Percentiles rank a stretch among this genome's conserved stretches.
Evolutionary conservation across 108 stramenopile species (phyloP).

Genomic region (Fistulifera pelliculosa): DNA sequence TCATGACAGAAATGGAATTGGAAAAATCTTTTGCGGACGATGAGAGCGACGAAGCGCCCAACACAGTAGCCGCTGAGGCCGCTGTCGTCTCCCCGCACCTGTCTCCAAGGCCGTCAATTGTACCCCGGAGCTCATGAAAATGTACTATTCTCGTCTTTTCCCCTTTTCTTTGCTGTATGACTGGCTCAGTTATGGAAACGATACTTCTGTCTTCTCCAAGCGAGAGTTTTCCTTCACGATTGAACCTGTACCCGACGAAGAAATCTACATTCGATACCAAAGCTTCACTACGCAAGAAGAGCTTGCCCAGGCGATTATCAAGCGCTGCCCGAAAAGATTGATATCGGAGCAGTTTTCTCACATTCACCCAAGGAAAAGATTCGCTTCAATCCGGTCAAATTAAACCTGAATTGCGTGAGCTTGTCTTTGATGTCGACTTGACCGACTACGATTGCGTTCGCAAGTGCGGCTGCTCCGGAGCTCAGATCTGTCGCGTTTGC

Average conservation of each 20-base stretch:
- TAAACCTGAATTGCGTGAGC: constrained; percentile 86
- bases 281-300: constrained; percentile 75
- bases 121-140: constrained; percentile 82
- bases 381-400: constrained; percentile 51
- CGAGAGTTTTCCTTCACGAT: constrained; percentile 98
- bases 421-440: constrained; percentile 99
- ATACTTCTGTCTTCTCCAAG: constrained; percentile 37
- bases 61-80: neutral
- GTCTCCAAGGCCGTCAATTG: constrained; percentile 35
- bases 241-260: constrained; percentile 75
- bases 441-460: constrained; percentile 99
- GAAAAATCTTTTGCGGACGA: neutral
- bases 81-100: neutral
- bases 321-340: constrained; percentile 97
- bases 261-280: constrained; percentile 97
- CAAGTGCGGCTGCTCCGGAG: constrained; percentile 89
- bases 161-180: constrained; percentile 74
- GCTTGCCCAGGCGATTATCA: constrained; percentile 52
- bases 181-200: constrained; percentile 63
- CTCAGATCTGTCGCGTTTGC: constrained; percentile 85
- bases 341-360: constrained; percentile 98
- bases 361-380: constrained; percentile 77
- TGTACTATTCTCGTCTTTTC: constrained; percentile 87
- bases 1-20: neutral
- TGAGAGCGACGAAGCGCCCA: neutral